Evolutionary conservation across 2,329 filamentous ascomycete species (phyloP), one percentile per base, ranked within the genome.

Genomic region (Alternaria hordeiaustralica): DNA sequence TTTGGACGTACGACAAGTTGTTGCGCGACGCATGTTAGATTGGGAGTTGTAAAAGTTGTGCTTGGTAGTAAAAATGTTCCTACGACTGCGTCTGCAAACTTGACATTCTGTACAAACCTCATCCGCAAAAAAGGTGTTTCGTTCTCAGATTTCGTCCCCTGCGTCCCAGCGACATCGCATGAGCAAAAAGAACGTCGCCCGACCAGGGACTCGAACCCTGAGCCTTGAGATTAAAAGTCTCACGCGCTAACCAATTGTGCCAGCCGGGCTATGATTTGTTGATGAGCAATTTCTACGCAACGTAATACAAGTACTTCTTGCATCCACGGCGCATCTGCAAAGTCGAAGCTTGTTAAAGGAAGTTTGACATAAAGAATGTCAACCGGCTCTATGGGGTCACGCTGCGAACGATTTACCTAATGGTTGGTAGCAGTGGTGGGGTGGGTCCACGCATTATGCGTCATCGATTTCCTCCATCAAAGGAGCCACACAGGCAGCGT

Each of bases 161-260:
- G 33, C 33, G 11, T 36, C 0, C 33, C 15, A 36, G 18, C 41
- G 18, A 5, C 0, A 44, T 44, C 41, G n/a, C 18, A 18, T 12
- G 20, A 13, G 18, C 1, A 45, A 45, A 45, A 21, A 45, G 43
- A 45, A 45, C 43, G 12, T 55, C 66, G 68, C 67, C 68, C 68
- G 68, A 71, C 68, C 65, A 69, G 68, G 68, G 69, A 71, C 69
- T 71, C 69, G 69, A 71, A 71, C 68, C 68, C 68, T 70, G 63
- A 71, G 68, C 70, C 69, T 72, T 71, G 68, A 70, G 70, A 72
- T 71, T 71, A 71, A 71, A 71, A 71, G 69, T 71, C 69, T 71
- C 69, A 71, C 69, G 69, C 69, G 69, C 69, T 70, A 70, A 70
- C 68, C 67, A 67, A 67, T 67, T 55, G 53, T 55, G 53, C 53